phyloP scores from a whole-genome alignment of 495 filamentous ascomycete genomes.

The Podospora bellae-mahoneyi region DNA sequence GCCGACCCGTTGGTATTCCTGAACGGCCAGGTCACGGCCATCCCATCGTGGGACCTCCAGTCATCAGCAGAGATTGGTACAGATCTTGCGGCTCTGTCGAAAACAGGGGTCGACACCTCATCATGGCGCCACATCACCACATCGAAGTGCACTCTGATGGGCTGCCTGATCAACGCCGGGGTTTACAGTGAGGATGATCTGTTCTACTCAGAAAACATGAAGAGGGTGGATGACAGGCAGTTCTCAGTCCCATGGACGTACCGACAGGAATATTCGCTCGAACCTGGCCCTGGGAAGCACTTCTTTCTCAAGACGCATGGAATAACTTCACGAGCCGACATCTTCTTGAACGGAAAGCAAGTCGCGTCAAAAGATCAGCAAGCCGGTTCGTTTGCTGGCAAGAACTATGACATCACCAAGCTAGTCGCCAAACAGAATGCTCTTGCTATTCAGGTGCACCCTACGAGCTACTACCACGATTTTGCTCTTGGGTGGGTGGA shows the following conservation, averaged over 20 bases:
- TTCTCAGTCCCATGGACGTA: conserved; percentile 61
- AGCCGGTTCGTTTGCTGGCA: conserved; percentile 56
- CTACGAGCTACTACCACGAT: conserved; percentile 58
- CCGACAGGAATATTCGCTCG: conserved; percentile 52
- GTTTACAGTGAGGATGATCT: conserved; percentile 55
- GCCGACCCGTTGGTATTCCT: conserved; percentile 14
- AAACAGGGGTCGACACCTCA: conserved; percentile 45
- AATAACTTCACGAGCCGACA: conserved; percentile 58
- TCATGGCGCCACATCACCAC: conserved; percentile 51
- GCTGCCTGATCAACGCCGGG: conserved; percentile 51
- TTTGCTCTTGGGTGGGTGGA: conserved; percentile 60
- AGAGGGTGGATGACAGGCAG: conserved; percentile 40
- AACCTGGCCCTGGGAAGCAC: conserved; percentile 40
- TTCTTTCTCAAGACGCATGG: conserved; percentile 56
- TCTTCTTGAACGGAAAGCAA: conserved; percentile 57
- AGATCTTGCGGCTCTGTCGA: conserved; percentile 45
- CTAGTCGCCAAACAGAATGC: conserved; percentile 44
- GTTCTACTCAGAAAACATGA: conserved; percentile 57
- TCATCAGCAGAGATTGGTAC: conserved; percentile 40
- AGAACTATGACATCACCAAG: conserved; percentile 52
- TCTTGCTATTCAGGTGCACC: conserved; percentile 52
- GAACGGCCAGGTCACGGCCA: conserved; percentile 39
- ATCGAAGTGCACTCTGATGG: conserved; percentile 55
- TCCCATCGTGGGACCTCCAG: conserved; percentile 57
- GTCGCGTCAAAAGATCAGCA: conserved; percentile 49